Evolutionary conservation across 192 early-diverging fungal genomes (phyloP).

Genomic region (Diversispora eburnea): DNA sequence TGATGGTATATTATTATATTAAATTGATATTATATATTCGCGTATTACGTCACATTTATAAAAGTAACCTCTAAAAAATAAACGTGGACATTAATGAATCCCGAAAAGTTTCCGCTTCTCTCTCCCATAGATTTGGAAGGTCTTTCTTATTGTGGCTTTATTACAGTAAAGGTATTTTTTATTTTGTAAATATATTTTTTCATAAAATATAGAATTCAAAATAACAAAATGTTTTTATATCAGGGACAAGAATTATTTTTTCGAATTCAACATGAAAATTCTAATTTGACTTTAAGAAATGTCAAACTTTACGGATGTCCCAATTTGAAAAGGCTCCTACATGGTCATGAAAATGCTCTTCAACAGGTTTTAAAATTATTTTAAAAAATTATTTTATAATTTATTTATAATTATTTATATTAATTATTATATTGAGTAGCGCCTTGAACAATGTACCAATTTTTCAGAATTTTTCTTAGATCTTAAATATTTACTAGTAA

Average conservation of each 20-base stretch:
- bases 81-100: background rate
- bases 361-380: constrained; percentile 15
- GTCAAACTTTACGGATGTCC: constrained; percentile 26
- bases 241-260: constrained; percentile 3
- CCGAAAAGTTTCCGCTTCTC: constrained; percentile 16
- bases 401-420: constrained; percentile 1
- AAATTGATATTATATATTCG: no score
- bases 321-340: constrained; percentile 18
- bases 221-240: background rate
- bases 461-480: constrained; percentile 20
- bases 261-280: constrained; percentile 15
- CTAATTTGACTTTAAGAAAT: constrained; percentile 9
- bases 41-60: no score
- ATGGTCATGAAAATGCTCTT: constrained; percentile 14
- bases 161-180: constrained; percentile 24
- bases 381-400: constrained; percentile 4
- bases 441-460: constrained; percentile 20
- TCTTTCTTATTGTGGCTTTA: constrained; percentile 26
- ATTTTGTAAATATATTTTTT: background rate
- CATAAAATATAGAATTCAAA: background rate
- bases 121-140: constrained; percentile 22
- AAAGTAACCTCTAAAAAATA: no score
- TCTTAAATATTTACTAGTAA: constrained; percentile 30
- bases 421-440: background rate
- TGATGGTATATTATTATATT: no score